Conservation (phyloP, 768 basidiomycete genomes). For the Termitomyces sp. region DNA sequence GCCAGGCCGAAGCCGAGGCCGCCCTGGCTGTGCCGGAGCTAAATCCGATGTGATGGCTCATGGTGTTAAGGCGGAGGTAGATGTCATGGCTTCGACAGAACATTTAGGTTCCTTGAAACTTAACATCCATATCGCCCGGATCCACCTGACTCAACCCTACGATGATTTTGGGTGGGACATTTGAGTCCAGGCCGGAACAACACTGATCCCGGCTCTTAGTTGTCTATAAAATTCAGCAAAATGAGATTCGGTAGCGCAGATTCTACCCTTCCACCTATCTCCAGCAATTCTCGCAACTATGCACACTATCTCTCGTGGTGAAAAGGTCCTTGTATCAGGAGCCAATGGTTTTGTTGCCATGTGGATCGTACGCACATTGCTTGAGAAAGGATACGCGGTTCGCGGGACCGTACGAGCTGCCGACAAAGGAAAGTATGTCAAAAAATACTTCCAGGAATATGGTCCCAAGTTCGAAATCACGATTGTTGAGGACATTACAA, state of each 20-base stretch:
- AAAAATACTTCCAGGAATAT: constrained; percentile 17
- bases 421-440: constrained; percentile 19
- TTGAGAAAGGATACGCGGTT: constrained; percentile 24
- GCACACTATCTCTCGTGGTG: constrained; percentile 16
- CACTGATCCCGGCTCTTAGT: background rate
- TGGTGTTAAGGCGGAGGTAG: background rate
- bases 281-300: constrained; percentile 4
- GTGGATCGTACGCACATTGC: constrained; percentile 23
- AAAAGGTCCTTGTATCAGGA: constrained; percentile 25
- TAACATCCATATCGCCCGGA: background rate
- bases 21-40: background rate
- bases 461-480: constrained; percentile 21
- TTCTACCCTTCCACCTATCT: background rate
- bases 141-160: background rate
- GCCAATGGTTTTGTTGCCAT: constrained; percentile 26
- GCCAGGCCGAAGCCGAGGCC: background rate
- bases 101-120: background rate
- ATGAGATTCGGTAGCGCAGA: background rate
- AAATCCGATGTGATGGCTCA: background rate
- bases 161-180: no score
- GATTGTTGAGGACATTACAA: constrained; percentile 20
- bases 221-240: background rate
- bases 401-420: constrained; percentile 22
- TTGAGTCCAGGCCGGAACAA: background rate
- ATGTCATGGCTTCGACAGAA: background rate